phyloP scores from a whole-genome alignment of 345 rosid genomes.

The Excoecaria cochinchinensis region DNA sequence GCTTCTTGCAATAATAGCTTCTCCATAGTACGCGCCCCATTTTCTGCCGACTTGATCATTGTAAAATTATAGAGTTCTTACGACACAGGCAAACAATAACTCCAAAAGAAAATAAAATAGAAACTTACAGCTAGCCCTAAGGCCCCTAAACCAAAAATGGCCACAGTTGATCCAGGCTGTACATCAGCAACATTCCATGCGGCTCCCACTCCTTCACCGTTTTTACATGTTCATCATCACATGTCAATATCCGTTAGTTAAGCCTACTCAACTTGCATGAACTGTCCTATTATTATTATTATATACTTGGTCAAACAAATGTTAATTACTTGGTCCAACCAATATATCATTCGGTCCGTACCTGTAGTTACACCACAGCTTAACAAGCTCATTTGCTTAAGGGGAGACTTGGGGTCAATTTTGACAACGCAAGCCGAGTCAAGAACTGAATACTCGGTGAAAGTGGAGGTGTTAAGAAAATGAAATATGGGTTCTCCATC shows the following conservation, averaged over 20 bases:
- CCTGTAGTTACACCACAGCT: slow-evolving; percentile 78
- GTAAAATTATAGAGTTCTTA: not conserved
- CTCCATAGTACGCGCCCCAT: not conserved
- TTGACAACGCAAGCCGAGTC: slow-evolving; percentile 60
- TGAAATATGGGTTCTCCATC: slow-evolving; percentile 54
- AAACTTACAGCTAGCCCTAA: slow-evolving; percentile 70
- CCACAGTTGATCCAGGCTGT: slow-evolving; percentile 55
- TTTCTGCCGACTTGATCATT: not conserved
- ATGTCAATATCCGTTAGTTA: not conserved
- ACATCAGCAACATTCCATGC: slow-evolving; percentile 66
- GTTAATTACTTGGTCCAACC: too few species aligned
- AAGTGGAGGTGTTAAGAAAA: slow-evolving; percentile 67
- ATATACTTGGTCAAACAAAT: too few species aligned
- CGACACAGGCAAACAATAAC: too few species aligned
- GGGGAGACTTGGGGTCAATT: slow-evolving; percentile 43
- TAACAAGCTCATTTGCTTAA: slow-evolving; percentile 56
- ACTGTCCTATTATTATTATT: not conserved
- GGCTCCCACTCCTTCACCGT: slow-evolving; percentile 57
- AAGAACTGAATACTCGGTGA: slow-evolving; percentile 62
- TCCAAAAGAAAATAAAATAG: not conserved
- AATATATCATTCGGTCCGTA: slow-evolving; percentile 5
- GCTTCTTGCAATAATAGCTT: too few species aligned
- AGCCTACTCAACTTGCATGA: not conserved
- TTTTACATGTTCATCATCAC: not conserved
- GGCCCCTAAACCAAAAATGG: slow-evolving; percentile 66